A percentile compares a stretch with the other conserved stretches of the same genome.
phyloP scores from a whole-genome alignment of 208 protist genomes.

The Angomonas ambiguus region DNA sequence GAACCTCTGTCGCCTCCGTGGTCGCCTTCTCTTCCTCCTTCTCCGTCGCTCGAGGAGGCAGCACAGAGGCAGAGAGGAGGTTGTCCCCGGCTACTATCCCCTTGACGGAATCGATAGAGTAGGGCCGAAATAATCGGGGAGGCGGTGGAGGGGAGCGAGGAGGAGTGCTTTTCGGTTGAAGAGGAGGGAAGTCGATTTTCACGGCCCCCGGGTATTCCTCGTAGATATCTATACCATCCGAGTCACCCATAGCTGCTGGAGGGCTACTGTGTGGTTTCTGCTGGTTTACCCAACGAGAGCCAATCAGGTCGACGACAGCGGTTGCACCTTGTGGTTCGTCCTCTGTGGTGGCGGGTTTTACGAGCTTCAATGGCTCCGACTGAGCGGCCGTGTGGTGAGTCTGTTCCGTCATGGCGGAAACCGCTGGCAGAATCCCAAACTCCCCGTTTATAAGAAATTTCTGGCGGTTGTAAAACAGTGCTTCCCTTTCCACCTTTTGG shows the following conservation, averaged over 20 bases:
- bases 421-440: conserved; percentile 15
- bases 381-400: conserved; percentile 10
- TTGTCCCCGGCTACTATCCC: neutral
- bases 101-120: neutral
- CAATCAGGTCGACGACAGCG: neutral
- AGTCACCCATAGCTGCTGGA: neutral
- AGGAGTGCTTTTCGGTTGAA: neutral
- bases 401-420: conserved; percentile 21
- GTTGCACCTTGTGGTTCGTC: neutral
- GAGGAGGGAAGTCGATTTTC: neutral
- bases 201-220: neutral
- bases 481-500: neutral
- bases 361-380: conserved; percentile 15
- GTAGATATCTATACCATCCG: neutral
- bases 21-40: neutral
- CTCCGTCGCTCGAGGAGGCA: neutral
- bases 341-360: conserved; percentile 11
- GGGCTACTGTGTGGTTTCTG: neutral
- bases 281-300: neutral
- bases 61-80: conserved; percentile 2
- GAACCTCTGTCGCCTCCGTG: neutral
- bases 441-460: conserved; percentile 16
- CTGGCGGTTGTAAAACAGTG: conserved; percentile 17
- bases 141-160: neutral
- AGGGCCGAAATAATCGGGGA: conserved; percentile 1